phyloP scores from a whole-genome alignment of 768 basidiomycete species.

The Cystofilobasidium ferigula region DNA sequence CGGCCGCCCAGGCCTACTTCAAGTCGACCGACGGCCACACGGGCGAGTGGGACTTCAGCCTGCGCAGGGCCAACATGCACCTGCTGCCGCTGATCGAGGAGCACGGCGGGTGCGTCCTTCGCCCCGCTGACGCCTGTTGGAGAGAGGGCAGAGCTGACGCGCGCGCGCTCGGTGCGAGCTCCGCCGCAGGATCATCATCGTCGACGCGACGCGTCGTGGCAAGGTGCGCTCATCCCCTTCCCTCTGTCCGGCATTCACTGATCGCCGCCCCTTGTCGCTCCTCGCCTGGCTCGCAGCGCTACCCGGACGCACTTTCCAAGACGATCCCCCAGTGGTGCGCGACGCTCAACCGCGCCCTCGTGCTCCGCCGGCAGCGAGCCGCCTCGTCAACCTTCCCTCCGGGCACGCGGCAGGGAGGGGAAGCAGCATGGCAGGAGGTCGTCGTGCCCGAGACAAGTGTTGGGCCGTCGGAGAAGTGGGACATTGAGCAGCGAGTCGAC shows the following conservation, averaged over 20 bases:
- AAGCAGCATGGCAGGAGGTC: constrained; percentile 45
- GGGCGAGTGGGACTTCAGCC: constrained; percentile 69
- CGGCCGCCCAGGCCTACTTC: constrained; percentile 55
- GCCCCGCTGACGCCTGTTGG: neutral
- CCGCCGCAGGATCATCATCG: constrained; percentile 56
- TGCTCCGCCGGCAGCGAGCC: constrained; percentile 40
- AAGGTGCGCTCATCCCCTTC: constrained; percentile 42
- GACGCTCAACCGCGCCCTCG: constrained; percentile 17
- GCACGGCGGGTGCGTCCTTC: constrained; percentile 49
- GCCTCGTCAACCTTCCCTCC: constrained; percentile 53
- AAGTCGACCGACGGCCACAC: constrained; percentile 78
- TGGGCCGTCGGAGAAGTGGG: constrained; percentile 57
- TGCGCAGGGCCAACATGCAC: constrained; percentile 73
- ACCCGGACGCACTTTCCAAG: constrained; percentile 87
- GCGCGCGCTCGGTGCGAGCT: neutral
- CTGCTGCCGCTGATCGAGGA: constrained; percentile 51
- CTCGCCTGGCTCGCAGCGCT: constrained; percentile 41
- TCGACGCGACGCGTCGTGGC: constrained; percentile 85
- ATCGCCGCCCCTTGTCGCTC: neutral
- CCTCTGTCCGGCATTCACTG: neutral
- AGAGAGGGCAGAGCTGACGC: too few relatives aligned
- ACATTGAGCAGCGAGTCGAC: constrained; percentile 58
- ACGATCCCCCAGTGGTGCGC: constrained; percentile 82
- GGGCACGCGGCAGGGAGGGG: constrained; percentile 13
- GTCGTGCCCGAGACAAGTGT: constrained; percentile 56